Base-by-base conservation (phyloP, 75 land plant species). In the Pinus albicaulis region DNA sequence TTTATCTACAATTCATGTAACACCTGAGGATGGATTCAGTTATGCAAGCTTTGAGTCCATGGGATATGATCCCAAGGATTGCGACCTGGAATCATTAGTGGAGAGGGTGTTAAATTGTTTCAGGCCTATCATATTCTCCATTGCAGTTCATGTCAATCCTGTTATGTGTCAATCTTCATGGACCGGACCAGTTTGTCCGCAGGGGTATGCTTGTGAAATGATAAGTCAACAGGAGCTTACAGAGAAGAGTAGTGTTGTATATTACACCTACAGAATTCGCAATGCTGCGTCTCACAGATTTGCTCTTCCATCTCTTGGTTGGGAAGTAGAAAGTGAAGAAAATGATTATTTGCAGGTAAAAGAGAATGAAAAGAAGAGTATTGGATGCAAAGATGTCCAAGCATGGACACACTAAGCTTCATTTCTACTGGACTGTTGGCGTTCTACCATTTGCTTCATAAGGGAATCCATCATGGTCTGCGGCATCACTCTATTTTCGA, bases 11-110 rank as follows among this genome's bases (percentile, higher is more conserved):
- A 82, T 92, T 19, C 95, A 92, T 81, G 88, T 92, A 12, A 92
- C 95, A 17, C 95, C 95, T 23, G 95, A 92, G 63, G 92, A 90
- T 77, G 95, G 95, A 2, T 86, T 91, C 76, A 91, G 95, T 66
- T 92, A 91, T 74, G 95, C 95, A n/a, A 92, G 93, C 81, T 92
- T 91, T 78, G 95, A 92, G 66, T 34, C 87, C 0, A 86, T 89
- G 81, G 95, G 95, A 5, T 88, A 88, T 59, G 75, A 82, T 65
- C 82, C 79, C 0, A 66, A 76, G 31, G 82, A 73, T 26, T 36
- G 85, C 41, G 79, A 81, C 36, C 62, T 85, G 57, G 59, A 24
- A 15, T 12, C 57, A 24, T 68, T 92, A 69, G 78, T 92, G 22
- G 83, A 86, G 57, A 82, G 83, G 62, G 95, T 91, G 13, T 64